A percentile compares a stretch with the other conserved stretches of the same genome.
Evolutionary conservation across 352 stramenopile species (phyloP).

Genomic region (Pythium insidiosum): DNA sequence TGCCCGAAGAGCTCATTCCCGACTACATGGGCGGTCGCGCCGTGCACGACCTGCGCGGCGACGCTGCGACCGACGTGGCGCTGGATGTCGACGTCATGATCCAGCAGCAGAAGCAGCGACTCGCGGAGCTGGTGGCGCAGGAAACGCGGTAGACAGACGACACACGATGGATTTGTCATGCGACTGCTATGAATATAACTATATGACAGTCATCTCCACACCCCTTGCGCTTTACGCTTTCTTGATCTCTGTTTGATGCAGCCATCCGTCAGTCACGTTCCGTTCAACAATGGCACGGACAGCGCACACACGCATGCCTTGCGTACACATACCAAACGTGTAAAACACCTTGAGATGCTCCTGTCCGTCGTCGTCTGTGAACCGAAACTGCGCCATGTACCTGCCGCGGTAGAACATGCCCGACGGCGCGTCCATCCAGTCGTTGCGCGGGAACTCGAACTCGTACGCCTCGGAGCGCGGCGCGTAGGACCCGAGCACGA

Average conservation of each 20-base stretch:
- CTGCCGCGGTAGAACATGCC: constrained; percentile 85
- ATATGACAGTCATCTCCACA: too few species aligned
- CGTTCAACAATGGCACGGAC: too few species aligned
- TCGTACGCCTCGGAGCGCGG: constrained; percentile 64
- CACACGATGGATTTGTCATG: too few species aligned
- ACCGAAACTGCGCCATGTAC: constrained; percentile 76
- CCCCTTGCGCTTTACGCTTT: constrained; percentile 28
- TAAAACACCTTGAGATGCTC: constrained; percentile 73
- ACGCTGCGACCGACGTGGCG: constrained; percentile 15
- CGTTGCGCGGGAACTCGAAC: constrained; percentile 72
- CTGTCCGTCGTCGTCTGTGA: constrained; percentile 55
- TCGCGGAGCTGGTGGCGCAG: constrained; percentile 20
- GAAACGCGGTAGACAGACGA: too few species aligned
- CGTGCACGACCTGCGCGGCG: background rate
- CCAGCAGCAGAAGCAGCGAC: constrained; percentile 36
- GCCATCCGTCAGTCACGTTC: too few species aligned
- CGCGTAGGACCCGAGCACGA: constrained; percentile 82
- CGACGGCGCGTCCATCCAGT: constrained; percentile 77
- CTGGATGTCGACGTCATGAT: constrained; percentile 58
- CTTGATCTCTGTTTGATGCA: constrained; percentile 41
- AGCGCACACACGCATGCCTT: too few species aligned
- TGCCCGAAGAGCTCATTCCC: background rate
- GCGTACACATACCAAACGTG: constrained; percentile 63
- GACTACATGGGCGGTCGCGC: background rate
- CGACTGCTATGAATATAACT: too few species aligned